Conservation (phyloP, 1,284 basidiomycete species). For the Fistulinella staudtii region DNA sequence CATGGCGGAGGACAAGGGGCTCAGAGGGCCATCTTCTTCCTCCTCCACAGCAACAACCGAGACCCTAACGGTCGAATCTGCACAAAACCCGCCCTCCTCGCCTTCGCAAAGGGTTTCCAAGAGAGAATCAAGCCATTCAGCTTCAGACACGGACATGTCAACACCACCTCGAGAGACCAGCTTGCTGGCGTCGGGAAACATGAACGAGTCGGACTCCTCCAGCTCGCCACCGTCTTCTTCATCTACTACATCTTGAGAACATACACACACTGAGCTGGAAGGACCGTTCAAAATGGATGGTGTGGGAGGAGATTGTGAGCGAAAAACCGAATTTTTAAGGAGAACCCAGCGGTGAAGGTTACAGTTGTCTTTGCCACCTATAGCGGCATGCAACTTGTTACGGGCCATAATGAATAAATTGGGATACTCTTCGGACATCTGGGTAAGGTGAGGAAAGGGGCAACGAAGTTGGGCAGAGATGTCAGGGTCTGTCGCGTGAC, state of each 20-base stretch:
- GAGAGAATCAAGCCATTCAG: conserved; percentile 74
- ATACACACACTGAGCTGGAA: conserved; percentile 33
- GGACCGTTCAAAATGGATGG: conserved; percentile 31
- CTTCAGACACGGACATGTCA: conserved; percentile 52
- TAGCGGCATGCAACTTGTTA: conserved; percentile 65
- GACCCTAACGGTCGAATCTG: conserved; percentile 40
- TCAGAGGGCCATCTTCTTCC: conserved; percentile 50
- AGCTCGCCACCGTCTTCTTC: conserved; percentile 36
- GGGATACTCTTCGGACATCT: conserved; percentile 47
- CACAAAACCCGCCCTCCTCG: conserved; percentile 53
- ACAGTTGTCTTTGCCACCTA: conserved; percentile 58
- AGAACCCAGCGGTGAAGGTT: conserved; percentile 82
- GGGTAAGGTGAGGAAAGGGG: conserved; percentile 20
- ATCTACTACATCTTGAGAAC: conserved; percentile 40
- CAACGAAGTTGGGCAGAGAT: conserved; percentile 10
- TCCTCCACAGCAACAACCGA: conserved; percentile 46
- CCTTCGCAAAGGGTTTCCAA: conserved; percentile 65
- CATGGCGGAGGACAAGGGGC: conserved; percentile 61
- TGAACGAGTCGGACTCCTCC: conserved; percentile 58
- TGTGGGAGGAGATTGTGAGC: conserved; percentile 41
- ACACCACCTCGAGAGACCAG: conserved; percentile 39
- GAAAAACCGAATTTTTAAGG: conserved; percentile 75
- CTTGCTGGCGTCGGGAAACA: conserved; percentile 71
- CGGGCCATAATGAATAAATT: conserved; percentile 62
- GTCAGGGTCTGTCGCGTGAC: conserved; percentile 20